Conservation (phyloP, 2,329 filamentous ascomycete species). For the Corynespora cassiicola region DNA sequence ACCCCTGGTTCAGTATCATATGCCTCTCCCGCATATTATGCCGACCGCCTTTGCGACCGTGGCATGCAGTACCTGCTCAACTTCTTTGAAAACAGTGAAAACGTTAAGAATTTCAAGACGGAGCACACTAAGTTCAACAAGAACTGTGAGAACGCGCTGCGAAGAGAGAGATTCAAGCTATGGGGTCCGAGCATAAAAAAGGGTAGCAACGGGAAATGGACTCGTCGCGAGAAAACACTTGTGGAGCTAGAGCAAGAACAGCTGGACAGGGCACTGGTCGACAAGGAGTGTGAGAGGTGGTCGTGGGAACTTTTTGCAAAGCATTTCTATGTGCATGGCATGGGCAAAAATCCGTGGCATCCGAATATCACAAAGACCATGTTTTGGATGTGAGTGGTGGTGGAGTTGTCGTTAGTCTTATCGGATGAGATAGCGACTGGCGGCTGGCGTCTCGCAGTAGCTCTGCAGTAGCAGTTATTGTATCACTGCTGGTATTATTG, state of each 20-base stretch:
- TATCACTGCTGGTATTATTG: no score
- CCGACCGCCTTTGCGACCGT: slow-evolving; percentile 48
- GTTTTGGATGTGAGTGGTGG: slow-evolving; percentile 33
- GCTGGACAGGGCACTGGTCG: background rate
- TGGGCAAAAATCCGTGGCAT: slow-evolving; percentile 27
- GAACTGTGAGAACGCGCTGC: background rate
- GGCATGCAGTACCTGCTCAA: slow-evolving; percentile 33
- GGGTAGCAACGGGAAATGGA: no score
- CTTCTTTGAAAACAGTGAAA: slow-evolving; percentile 5
- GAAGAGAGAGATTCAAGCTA: no score
- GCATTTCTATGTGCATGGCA: background rate
- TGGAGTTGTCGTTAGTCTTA: no score
- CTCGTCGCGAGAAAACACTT: no score
- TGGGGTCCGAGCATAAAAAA: no score
- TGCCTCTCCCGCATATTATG: slow-evolving; percentile 45
- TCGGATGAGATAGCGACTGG: no score
- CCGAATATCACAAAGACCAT: slow-evolving; percentile 25
- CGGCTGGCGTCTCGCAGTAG: no score
- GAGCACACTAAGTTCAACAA: background rate
- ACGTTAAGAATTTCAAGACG: no score
- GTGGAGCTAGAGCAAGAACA: no score
- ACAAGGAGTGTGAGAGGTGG: background rate
- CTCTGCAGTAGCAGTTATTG: no score
- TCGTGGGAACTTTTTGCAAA: no score
- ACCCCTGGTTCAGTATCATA: slow-evolving; percentile 43